These are phyloP conservation scores for Edaphochlamys debaryana DNA, from an alignment of 139 green algal species.

Conservation along the genomic window DNA sequence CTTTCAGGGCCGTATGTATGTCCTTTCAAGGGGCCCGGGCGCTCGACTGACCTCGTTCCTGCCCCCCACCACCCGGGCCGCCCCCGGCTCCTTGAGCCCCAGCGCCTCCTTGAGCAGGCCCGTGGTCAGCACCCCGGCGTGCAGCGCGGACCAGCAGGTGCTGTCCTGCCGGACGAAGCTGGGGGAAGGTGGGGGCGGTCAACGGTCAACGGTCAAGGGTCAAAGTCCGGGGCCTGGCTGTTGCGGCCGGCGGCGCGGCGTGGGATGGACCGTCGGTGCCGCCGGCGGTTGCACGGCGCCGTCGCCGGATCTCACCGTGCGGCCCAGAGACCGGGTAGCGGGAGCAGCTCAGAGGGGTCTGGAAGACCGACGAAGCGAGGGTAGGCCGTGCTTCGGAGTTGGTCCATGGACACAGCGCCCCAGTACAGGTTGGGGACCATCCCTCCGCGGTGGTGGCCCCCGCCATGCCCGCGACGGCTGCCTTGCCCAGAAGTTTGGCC, in stretches of 20 bases:
- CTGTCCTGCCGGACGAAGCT: conserved; percentile 22
- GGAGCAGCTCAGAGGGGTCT: neutral
- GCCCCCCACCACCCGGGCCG: conserved; percentile 11
- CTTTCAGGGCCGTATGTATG: too few relatives aligned
- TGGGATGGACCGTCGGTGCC: too few relatives aligned
- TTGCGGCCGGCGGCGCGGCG: too few relatives aligned
- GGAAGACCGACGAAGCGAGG: conserved; percentile 10
- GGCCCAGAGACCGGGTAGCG: neutral
- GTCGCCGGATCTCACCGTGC: conserved; percentile 1
- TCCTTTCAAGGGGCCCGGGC: too few relatives aligned
- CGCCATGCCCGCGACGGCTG: neutral
- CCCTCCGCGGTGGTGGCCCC: neutral
- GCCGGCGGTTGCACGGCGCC: too few relatives aligned
- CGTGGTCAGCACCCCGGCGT: conserved; percentile 27
- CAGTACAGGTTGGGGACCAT: conserved; percentile 32
- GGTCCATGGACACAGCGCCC: neutral
- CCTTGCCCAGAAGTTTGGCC: too few relatives aligned
- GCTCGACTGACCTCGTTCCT: conserved; percentile 7
- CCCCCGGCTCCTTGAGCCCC: conserved; percentile 19
- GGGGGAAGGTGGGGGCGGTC: neutral
- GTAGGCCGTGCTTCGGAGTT: conserved; percentile 3
- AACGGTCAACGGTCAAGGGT: too few relatives aligned
- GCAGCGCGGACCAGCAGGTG: conserved; percentile 1
- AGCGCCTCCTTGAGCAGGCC: conserved; percentile 36
- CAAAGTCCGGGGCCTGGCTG: too few relatives aligned